Evolutionary conservation across 345 rosid species (phyloP), one percentile per base, ranked within the genome.

Genomic region (Diplotaxis tenuifolia): DNA sequence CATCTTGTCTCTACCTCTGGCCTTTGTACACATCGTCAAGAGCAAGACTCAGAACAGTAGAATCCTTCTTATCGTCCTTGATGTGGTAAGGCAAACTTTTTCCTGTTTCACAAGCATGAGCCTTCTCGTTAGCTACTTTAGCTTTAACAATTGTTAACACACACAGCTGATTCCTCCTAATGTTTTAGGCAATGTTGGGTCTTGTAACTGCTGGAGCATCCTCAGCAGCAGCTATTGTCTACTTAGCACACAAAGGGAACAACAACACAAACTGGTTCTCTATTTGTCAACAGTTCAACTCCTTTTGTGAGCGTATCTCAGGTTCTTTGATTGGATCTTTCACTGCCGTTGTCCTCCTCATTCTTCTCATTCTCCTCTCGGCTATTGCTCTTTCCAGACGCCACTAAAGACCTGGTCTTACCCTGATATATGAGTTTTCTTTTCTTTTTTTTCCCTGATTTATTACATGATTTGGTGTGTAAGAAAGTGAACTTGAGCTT

Each of bases 231-330:
- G 94, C 94, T 0, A 85, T 89, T 10, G 89, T 89, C 22, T 88
- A 88, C 81, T 75, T 91, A 60, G 92, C 97, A 64, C 97, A 89
- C 79, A 79, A 77, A 5, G 98, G 97, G 73, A 93, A 93, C 73
- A 25, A 66, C 0, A 85, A 20, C 70, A 72, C 86, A 52, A 91
- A 89, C 82, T 91, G 98, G 97, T 77, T 84, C 70, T 72, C 92
- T 27, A 75, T 93, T 70, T 87, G 92, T 80, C 88, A 83, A 72
- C 96, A 93, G 38, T 89, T 83, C 79, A 84, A 86, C 65, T 85
- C 97, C 9, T 89, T 93, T 80, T 93, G 96, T 53, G 79, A 86
- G 77, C 93, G 92, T 56, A 81, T 74, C 65, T 90, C 96, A 1
- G 91, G 90, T 8, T 86, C 89, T 45, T 72, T 93, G 73, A 83